These are phyloP conservation scores for Mycena haematopus DNA, from an alignment of 768 basidiomycete genomes.

Conservation along the genomic window DNA sequence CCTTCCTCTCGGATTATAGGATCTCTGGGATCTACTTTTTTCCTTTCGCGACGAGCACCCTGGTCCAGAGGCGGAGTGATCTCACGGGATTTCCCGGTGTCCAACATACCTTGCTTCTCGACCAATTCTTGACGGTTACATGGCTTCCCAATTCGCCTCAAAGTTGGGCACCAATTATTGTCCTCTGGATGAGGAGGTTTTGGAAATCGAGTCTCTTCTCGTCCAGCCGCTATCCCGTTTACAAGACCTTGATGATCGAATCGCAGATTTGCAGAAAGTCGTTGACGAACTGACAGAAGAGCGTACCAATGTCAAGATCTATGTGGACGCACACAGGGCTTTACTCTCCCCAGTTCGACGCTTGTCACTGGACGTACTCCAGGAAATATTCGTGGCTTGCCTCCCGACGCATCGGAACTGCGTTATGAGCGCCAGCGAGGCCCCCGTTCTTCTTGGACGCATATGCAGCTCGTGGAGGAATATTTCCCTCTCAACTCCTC, in stretches of 20 bases:
- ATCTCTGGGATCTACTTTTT: too few relatives aligned
- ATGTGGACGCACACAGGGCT: conserved; percentile 32
- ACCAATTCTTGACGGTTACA: not conserved
- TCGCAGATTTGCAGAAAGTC: not conserved
- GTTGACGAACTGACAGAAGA: conserved; percentile 4
- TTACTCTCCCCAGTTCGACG: conserved; percentile 34
- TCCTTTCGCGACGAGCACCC: too few relatives aligned
- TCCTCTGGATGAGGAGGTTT: conserved; percentile 6
- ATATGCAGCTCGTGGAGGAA: conserved; percentile 38
- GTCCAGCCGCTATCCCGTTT: not conserved
- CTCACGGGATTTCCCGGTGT: too few relatives aligned
- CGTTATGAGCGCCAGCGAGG: conserved; percentile 26
- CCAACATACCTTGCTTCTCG: too few relatives aligned
- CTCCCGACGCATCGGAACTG: conserved; percentile 28
- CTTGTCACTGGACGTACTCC: conserved; percentile 33
- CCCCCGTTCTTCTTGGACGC: conserved; percentile 35
- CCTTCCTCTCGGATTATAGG: not conserved
- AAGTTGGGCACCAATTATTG: conserved; percentile 19
- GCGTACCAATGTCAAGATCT: not conserved
- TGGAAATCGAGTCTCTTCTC: conserved; percentile 3
- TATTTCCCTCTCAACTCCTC: conserved; percentile 33
- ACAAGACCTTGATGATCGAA: conserved; percentile 1
- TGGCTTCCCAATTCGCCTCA: conserved; percentile 12
- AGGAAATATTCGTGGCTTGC: conserved; percentile 36
- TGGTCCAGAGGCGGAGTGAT: too few relatives aligned